Conservation (phyloP, 495 filamentous ascomycete genomes). For the Aspergillus coremiiformis region DNA sequence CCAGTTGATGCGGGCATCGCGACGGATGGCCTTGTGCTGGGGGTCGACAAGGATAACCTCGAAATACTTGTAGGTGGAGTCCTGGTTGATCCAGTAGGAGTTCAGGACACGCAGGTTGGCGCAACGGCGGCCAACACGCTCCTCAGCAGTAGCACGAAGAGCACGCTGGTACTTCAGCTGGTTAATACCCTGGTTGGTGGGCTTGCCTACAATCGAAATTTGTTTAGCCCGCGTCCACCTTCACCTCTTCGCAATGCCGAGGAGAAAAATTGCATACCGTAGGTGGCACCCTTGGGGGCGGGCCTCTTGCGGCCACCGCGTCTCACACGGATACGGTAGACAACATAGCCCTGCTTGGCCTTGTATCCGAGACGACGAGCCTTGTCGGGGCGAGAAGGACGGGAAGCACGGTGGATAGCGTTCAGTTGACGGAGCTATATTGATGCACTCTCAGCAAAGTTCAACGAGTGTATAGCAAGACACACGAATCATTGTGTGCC, state of each 20-base stretch:
- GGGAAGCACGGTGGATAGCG: conserved; percentile 97
- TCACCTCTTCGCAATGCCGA: neutral
- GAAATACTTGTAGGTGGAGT: conserved; percentile 99
- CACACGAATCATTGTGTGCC: conserved; percentile 41
- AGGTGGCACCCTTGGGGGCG: conserved; percentile 95
- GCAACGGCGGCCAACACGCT: conserved; percentile 98
- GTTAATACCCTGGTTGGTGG: conserved; percentile 99
- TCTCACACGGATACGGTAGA: conserved; percentile 97
- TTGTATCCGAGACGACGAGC: conserved; percentile 99
- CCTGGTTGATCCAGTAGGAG: conserved; percentile 99
- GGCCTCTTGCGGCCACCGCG: conserved; percentile 96
- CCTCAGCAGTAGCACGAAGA: conserved; percentile 91
- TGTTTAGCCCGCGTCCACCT: conserved; percentile 1
- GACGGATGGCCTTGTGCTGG: conserved; percentile 99
- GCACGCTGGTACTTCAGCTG: conserved; percentile 99
- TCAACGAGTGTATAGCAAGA: conserved; percentile 99
- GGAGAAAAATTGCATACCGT: conserved; percentile 52
- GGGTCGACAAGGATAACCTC: conserved; percentile 99
- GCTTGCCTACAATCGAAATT: conserved; percentile 63
- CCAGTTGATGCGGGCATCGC: conserved; percentile 99
- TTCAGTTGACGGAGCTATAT: conserved; percentile 99
- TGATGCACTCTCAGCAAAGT: conserved; percentile 99
- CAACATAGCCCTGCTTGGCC: conserved; percentile 99
- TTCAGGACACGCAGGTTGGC: conserved; percentile 98
- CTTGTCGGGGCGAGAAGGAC: conserved; percentile 98